Evolutionary conservation across 768 basidiomycete genomes (phyloP).

Genomic region (Hygrocybe punicea): DNA sequence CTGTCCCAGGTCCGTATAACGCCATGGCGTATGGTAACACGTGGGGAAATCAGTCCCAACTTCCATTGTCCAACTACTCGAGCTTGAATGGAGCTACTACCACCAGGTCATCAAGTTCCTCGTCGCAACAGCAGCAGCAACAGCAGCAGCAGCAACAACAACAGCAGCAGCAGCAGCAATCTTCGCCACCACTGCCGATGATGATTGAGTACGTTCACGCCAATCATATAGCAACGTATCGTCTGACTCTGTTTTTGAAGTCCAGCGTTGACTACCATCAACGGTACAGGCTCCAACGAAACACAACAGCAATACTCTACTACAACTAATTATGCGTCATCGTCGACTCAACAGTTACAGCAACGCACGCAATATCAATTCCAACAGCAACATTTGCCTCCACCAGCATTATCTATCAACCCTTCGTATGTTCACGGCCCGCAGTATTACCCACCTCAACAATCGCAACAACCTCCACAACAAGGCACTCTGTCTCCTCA

Average conservation of each 20-base stretch:
- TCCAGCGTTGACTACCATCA: conserved; percentile 58
- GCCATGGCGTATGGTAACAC: conserved; percentile 52
- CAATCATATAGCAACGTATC: conserved; percentile 9
- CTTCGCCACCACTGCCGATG: conserved; percentile 40
- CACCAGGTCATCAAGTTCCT: conserved; percentile 33
- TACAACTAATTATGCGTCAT: conserved; percentile 39
- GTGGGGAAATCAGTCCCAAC: conserved; percentile 41
- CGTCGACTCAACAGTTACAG: conserved; percentile 33
- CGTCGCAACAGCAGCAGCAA: conserved; percentile 23
- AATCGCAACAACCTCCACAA: conserved; percentile 36
- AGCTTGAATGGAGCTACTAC: conserved; percentile 73
- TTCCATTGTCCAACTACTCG: conserved; percentile 75
- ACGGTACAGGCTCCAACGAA: conserved; percentile 43
- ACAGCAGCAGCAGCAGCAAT: conserved; percentile 23
- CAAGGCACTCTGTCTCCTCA: conserved; percentile 71
- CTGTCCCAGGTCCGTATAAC: conserved; percentile 44
- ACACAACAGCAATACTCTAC: conserved; percentile 45
- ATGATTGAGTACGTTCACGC: conserved; percentile 63
- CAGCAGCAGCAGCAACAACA: conserved; percentile 22
- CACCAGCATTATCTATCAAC: conserved; percentile 39
- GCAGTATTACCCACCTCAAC: conserved; percentile 27
- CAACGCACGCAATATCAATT: conserved; percentile 41
- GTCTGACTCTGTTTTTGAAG: conserved; percentile 35
- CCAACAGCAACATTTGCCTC: conserved; percentile 29
- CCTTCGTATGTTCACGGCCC: conserved; percentile 31